Percentiles rank a stretch among this genome's conserved stretches.
Conservation (phyloP, 1,284 basidiomycete genomes). For the Bondarzewia mesenterica region DNA sequence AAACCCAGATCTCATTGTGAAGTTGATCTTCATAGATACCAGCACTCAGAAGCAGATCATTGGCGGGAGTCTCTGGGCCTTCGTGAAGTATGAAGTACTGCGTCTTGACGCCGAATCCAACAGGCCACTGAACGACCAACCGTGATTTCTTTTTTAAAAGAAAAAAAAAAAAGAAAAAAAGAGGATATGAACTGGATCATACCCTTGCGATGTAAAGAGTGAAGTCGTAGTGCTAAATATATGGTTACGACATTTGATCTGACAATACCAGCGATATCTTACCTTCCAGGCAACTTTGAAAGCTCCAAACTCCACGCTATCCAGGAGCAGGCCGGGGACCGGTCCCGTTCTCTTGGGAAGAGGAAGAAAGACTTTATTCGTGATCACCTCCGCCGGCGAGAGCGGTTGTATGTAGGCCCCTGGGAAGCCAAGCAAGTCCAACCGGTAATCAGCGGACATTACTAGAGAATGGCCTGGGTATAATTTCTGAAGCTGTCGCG, state of each 20-base stretch:
- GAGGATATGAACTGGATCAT: constrained; percentile 3
- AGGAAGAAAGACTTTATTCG: constrained; percentile 40
- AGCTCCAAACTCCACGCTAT: constrained; percentile 43
- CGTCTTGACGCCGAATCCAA: constrained; percentile 24
- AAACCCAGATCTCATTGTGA: constrained; percentile 71
- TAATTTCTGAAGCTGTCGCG: constrained; percentile 41
- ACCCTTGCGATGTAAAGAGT: constrained; percentile 39
- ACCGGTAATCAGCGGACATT: constrained; percentile 35
- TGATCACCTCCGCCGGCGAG: constrained; percentile 39
- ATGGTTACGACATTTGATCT: neutral
- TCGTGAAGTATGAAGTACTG: constrained; percentile 53
- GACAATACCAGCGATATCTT: constrained; percentile 14
- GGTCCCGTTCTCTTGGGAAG: constrained; percentile 33
- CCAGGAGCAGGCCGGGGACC: constrained; percentile 42
- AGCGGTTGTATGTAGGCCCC: constrained; percentile 36
- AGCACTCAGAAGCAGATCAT: constrained; percentile 45
- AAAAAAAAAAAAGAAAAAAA: neutral
- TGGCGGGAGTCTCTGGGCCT: constrained; percentile 43
- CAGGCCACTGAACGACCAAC: constrained; percentile 32
- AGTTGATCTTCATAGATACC: constrained; percentile 44
- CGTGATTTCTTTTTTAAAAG: neutral
- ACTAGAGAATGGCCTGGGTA: constrained; percentile 59
- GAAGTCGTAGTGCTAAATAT: constrained; percentile 35
- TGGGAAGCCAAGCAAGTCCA: constrained; percentile 47
- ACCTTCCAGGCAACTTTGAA: constrained; percentile 57